phyloP scores from a whole-genome alignment of 306 rosid genomes.

The Styphnolobium japonicum region DNA sequence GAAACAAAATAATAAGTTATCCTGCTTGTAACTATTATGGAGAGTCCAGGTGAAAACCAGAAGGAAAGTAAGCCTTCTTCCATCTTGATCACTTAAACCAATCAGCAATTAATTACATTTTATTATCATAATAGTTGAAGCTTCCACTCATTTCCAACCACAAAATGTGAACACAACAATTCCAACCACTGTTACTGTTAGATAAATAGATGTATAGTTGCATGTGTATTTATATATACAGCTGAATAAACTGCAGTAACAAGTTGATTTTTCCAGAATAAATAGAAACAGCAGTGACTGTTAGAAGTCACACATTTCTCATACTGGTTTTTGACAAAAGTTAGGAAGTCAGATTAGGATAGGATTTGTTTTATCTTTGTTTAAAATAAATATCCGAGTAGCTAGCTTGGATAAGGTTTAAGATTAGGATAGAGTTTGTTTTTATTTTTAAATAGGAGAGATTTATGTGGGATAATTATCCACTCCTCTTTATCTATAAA shows the following conservation, averaged over 20 bases:
- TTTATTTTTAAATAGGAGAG: too few relatives aligned
- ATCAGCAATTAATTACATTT: neutral
- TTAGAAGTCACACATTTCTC: neutral
- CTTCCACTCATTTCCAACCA: conserved; percentile 15
- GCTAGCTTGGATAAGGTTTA: too few relatives aligned
- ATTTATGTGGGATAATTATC: too few relatives aligned
- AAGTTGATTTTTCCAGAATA: neutral
- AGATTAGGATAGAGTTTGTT: too few relatives aligned
- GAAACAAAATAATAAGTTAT: neutral
- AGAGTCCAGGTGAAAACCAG: neutral
- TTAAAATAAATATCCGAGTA: too few relatives aligned
- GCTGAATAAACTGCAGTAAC: neutral
- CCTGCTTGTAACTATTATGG: neutral
- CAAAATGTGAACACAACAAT: neutral
- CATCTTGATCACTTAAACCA: neutral
- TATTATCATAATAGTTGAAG: neutral
- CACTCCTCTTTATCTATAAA: too few relatives aligned
- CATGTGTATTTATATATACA: neutral
- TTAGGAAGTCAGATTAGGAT: too few relatives aligned
- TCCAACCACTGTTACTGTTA: neutral
- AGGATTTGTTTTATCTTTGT: too few relatives aligned
- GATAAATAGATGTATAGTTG: neutral
- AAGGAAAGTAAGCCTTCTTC: conserved; percentile 1
- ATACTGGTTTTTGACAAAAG: neutral
- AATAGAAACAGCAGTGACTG: neutral